Evolutionary conservation across 257 asterid genomes (phyloP), one percentile per base, ranked within the genome.

Genomic region (Solanum habrochaites): DNA sequence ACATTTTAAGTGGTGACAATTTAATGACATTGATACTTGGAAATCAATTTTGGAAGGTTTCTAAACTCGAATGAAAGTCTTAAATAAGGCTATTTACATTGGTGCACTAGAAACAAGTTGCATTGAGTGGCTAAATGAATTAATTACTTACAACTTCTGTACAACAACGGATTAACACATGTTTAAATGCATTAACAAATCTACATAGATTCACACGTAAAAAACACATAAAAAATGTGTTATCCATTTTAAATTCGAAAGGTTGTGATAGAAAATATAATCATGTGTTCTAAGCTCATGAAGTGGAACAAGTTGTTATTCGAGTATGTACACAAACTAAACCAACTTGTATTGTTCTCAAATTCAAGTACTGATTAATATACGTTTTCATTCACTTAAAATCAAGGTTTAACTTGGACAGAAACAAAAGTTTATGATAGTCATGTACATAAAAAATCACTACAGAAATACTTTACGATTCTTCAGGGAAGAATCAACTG

Each of bases 401-500:
- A 21, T 27, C 20, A 73, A 37, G 11, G 11, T 14, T 73, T 20
- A 37, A 15, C 29, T 73, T 73, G 25, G 82, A 11, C 1, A 21
- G 39, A 73, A 73, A 4, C 8, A 20, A 73, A 37, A 73, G 5
- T 2, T 21, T 21, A 11, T 3, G 16, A 20, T 37, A 73, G 10
- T 10, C 23, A 27, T 12, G 73, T 66, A 66, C 73, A 12, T 25
- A 31, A 67, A 67, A 27, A 13, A 67, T 67, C 69, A 60, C 29
- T n/a, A 60, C 62, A 52, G 49, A 88, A 75, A 60, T 70, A 84
- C 88, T 95, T 93, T 94, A 96, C 99, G 95, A 89, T 91, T 95
- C 98, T 81, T 90, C 95, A 21, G 95, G 86, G 95, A 91, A 85
- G 96, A 90, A 73, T 90, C 94, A 86, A 88, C 89, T 85, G 94